phyloP scores from a whole-genome alignment of 2,329 filamentous ascomycete genomes.

The Cordyceps cateniannulata region DNA sequence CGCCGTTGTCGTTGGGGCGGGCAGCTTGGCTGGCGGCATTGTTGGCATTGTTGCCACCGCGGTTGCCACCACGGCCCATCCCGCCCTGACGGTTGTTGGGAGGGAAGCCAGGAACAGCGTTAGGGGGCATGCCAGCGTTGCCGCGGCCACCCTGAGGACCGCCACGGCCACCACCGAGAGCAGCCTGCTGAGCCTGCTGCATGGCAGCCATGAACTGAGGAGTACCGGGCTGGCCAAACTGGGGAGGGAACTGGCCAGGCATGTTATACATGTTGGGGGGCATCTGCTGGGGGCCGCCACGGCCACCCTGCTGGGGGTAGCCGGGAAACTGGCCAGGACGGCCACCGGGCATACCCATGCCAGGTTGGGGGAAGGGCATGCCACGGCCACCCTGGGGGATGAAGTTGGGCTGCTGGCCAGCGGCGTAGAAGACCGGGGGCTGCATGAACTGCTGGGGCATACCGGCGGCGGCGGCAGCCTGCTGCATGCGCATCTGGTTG shows the following conservation, averaged over 20 bases:
- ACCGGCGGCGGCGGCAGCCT: conserved; percentile 83
- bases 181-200: conserved; percentile 69
- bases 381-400: conserved; percentile 58
- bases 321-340: conserved; percentile 82
- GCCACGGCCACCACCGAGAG: conserved; percentile 55
- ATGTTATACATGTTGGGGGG: conserved; percentile 81
- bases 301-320: conserved; percentile 81
- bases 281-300: conserved; percentile 81
- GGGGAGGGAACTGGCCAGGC: conserved; percentile 72
- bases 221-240: conserved; percentile 73
- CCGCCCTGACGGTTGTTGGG: conserved; percentile 49
- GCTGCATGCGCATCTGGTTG: conserved; percentile 97
- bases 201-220: conserved; percentile 77
- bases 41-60: conserved; percentile 40
- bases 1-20: conserved; percentile 35
- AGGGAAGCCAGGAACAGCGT: conserved; percentile 50
- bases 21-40: conserved; percentile 29
- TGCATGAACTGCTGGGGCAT: conserved; percentile 87
- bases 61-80: conserved; percentile 39
- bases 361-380: conserved; percentile 59
- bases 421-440: conserved; percentile 87
- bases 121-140: conserved; percentile 45
- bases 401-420: conserved; percentile 70
- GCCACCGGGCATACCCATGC: conserved; percentile 63
- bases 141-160: conserved; percentile 63